Base-by-base conservation (phyloP, 2,329 filamentous ascomycete species). In the Stachybotrys echinatus region DNA sequence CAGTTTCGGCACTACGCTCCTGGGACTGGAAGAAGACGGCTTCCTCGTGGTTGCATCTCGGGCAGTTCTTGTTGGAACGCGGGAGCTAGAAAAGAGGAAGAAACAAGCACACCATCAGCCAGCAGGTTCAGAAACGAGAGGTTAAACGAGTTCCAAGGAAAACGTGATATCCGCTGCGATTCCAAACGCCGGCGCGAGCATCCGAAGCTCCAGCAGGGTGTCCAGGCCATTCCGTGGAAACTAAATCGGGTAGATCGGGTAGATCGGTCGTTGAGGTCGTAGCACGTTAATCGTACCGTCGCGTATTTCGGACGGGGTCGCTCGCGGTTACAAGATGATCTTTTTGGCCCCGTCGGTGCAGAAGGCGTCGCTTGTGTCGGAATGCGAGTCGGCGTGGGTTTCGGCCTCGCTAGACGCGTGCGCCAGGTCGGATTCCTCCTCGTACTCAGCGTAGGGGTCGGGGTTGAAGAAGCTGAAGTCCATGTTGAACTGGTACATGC, bases 1-100 rank as follows among this genome's bases (percentile, higher is more conserved):
- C 94, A 42, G 94, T 99, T 71, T 97, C 92, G 45, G 90, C 89
- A 59, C 88, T 96, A 71, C 94, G 88, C 75, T 97, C 92, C 68
- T 99, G 94, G 54, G 92, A 96, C 75, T 99, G 94, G 77, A 99
- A 99, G 75, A 96, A 99, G 52, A 99, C 95, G 43, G 92, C 91
- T 73, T 97, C 92, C 60, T 84, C 83, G 69, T 94, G 88, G 58
- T 81, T 80, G 77, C 95, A 99, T 59, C 77, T 80, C 48, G 91
- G 90, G 74, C 94, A 99, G 53, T 80, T 80, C 72, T 88, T 90
- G 67, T 90, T 89, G 61, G 90, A 86, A 63, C 92, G 87, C 56
- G 94, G 94, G 69, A 97, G 88, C 92, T 96, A 82, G 65, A 77
- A 60, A 52, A 59, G 55, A 55, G 58, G n/a, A 58, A 61, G 55